Evolutionary conservation across 371 early-diverging fungal species (phyloP).

Genomic region (Choanephora cucurbitarum): DNA sequence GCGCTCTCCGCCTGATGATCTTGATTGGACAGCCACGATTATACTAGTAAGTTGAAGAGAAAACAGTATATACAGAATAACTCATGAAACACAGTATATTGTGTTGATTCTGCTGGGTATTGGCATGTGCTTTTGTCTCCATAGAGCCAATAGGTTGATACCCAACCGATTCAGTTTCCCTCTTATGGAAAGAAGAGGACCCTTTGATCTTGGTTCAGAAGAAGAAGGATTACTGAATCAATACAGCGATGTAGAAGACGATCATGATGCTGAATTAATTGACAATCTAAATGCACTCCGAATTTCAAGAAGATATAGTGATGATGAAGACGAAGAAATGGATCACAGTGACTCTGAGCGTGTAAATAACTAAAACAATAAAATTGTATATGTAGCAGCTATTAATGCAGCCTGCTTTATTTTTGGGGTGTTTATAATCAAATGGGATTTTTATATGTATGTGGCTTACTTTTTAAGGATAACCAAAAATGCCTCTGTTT

Average conservation of each 20-base stretch:
- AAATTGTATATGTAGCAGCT: too few relatives aligned
- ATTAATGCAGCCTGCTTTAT: too few relatives aligned
- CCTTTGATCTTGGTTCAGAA: constrained; percentile 27
- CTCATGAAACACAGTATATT: constrained; percentile 21
- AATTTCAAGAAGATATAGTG: not conserved
- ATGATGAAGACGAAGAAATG: constrained; percentile 3
- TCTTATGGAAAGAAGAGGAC: constrained; percentile 29
- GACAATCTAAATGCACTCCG: constrained; percentile 9
- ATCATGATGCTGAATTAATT: constrained; percentile 19
- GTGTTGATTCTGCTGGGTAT: constrained; percentile 31
- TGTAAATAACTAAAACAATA: not conserved
- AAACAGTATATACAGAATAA: not conserved
- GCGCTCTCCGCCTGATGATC: constrained; percentile 31
- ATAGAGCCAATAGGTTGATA: constrained; percentile 40
- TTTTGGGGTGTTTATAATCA: too few relatives aligned
- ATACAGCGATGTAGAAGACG: constrained; percentile 25
- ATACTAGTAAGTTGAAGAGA: constrained; percentile 23
- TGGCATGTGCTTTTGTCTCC: constrained; percentile 49
- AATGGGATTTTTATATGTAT: too few relatives aligned
- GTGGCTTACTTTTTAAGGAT: too few relatives aligned
- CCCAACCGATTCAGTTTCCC: constrained; percentile 47
- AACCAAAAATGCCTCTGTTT: too few relatives aligned
- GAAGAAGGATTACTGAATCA: constrained; percentile 36
- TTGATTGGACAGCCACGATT: constrained; percentile 38
- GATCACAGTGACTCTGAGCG: not conserved